Evolutionary conservation across 768 basidiomycete genomes (phyloP).

Genomic region (Lentinula edodes): DNA sequence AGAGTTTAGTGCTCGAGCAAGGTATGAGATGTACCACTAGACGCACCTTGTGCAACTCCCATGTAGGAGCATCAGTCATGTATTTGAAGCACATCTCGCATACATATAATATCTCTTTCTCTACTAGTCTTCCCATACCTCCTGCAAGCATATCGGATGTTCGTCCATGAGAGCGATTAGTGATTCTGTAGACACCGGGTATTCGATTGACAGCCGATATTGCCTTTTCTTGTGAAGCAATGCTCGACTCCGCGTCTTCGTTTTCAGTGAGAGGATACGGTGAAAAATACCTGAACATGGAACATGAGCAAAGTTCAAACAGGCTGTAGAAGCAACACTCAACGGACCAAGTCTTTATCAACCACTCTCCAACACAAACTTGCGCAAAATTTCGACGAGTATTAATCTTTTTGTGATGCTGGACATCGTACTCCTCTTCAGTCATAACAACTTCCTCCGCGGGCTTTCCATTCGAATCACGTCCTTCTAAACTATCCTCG

Average conservation of each 20-base stretch:
- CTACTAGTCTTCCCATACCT: conserved; percentile 40
- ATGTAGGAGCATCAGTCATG: conserved; percentile 67
- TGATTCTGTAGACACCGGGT: conserved; percentile 43
- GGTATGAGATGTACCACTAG: conserved; percentile 23
- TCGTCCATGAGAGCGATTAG: conserved; percentile 59
- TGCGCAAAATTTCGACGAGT: conserved; percentile 80
- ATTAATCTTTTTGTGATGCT: conserved; percentile 61
- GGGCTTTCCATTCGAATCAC: conserved; percentile 6
- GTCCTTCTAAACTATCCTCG: conserved; percentile 8
- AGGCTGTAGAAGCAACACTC: background rate
- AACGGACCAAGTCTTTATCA: conserved; percentile 83
- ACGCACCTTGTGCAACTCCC: conserved; percentile 60
- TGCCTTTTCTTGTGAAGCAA: background rate
- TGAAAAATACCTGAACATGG: conserved; percentile 74
- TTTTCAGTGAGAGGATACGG: conserved; percentile 79
- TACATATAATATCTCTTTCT: conserved; percentile 65
- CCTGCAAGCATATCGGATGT: conserved; percentile 71
- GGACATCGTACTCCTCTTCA: conserved; percentile 66
- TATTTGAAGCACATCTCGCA: conserved; percentile 98
- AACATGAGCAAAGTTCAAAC: background rate
- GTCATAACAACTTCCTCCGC: conserved; percentile 38
- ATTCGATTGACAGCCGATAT: conserved; percentile 31
- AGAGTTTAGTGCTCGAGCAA: background rate
- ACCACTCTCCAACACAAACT: conserved; percentile 80
- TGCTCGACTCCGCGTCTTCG: conserved; percentile 46